Evolutionary conservation across 2,329 filamentous ascomycete species (phyloP), one percentile per base, ranked within the genome.

Genomic region (Scedosporium apiospermum): DNA sequence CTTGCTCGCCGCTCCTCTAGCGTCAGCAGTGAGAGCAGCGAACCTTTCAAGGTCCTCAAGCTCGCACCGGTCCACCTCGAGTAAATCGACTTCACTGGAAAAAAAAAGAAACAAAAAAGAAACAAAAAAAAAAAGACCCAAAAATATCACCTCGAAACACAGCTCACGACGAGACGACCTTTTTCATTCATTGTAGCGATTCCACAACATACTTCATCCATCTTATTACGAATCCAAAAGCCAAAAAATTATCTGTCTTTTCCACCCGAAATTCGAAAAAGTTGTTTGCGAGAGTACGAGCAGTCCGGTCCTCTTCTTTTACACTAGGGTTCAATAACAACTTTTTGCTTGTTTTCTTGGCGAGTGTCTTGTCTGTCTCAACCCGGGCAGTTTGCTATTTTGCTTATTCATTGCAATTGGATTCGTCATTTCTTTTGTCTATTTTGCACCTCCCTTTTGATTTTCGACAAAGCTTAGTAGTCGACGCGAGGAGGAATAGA

Each of bases 11-110:
- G 84, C 71, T 81, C 78, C 65, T 83, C 81, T 63, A 83, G 80
- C 71, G 71, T 80, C 66, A 82, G 79, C 76, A 82, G 78, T 71
- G 73, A 69, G 68, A 77, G 73, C 69, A 65, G 63, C 67, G 69
- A 67, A 26, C 68, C 68, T 63, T 71, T 76, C 67, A 78, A 79
- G 64, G 82, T 88, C 72, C 80, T 88, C 67, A 87, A 86, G 77
- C 82, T 88, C 63, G 82, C 82, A 26, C 84, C 84, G 41, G 84
- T 87, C 64, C 83, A 87, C 79, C 86, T 78, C 73, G 85, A 83
- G 77, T 81, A 84, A 72, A 74, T 75, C 23, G 82, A 78, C 30
- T 38, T 38, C 7, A 12, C 9, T 65, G 82, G 81, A 62, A 76
- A 83, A 76, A 79, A 82, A 75, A 77, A 75, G 57, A 84, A 87